These are phyloP conservation scores for Arthrobotrys iridis DNA, from an alignment of 2,329 filamentous ascomycete genomes.

Conservation along the genomic window DNA sequence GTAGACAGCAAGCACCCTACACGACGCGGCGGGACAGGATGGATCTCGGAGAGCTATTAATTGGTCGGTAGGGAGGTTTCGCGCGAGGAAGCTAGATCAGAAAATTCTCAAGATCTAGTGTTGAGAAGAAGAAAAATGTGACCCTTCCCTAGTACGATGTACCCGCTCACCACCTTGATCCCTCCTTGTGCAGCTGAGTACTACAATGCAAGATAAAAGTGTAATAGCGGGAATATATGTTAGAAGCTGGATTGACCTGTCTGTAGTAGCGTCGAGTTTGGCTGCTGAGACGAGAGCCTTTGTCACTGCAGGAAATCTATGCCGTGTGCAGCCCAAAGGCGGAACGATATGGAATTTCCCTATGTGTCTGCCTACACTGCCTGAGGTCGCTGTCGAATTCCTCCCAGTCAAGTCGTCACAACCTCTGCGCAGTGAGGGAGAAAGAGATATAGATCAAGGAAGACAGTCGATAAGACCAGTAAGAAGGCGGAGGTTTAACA, in stretches of 20 bases:
- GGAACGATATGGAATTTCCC: conserved; percentile 50
- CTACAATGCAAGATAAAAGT: conserved; percentile 17
- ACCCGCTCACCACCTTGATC: conserved; percentile 47
- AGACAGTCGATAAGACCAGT: conserved; percentile 45
- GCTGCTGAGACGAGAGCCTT: conserved; percentile 25
- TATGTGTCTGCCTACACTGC: conserved; percentile 41
- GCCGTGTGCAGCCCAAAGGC: conserved; percentile 52
- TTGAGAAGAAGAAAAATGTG: neutral
- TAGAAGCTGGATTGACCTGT: neutral
- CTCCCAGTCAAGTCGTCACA: conserved; percentile 43
- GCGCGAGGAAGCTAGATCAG: conserved; percentile 25
- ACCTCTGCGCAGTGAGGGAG: conserved; percentile 27
- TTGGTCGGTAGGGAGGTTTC: conserved; percentile 32
- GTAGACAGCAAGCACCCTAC: conserved; percentile 37
- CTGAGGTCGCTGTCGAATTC: conserved; percentile 45
- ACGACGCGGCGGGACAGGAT: conserved; percentile 52
- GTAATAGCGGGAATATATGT: conserved; percentile 3
- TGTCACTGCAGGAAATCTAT: conserved; percentile 49
- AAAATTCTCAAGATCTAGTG: conserved; percentile 39
- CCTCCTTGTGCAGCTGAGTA: conserved; percentile 38
- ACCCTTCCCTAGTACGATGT: conserved; percentile 18
- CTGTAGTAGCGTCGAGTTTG: conserved; percentile 17
- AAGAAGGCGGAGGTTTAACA: conserved; percentile 40
- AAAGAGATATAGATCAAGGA: conserved; percentile 13
- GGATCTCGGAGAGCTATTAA: conserved; percentile 43